These are phyloP conservation scores for Claviceps quebecensis DNA, from an alignment of 2,329 filamentous ascomycete genomes.

Conservation along the genomic window DNA sequence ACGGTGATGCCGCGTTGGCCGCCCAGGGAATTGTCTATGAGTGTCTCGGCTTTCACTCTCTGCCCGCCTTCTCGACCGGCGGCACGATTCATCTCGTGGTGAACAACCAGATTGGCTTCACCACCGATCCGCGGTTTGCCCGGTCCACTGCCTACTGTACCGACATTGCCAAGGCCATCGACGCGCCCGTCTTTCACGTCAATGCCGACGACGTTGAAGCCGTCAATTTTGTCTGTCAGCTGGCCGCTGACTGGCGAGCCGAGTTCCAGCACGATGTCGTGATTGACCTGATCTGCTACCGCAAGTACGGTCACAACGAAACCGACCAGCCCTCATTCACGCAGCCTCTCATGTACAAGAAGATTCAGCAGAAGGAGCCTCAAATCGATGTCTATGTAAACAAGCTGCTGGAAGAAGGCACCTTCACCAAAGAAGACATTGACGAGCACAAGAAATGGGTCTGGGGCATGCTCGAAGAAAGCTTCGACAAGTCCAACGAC, in stretches of 20 bases:
- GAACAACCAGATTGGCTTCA: constrained; percentile 99
- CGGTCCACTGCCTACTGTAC: constrained; percentile 98
- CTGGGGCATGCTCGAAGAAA: constrained; percentile 97
- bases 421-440: constrained; percentile 93
- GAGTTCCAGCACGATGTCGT: constrained; percentile 98
- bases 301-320: constrained; percentile 98
- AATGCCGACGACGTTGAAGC: constrained; percentile 98
- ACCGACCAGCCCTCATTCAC: constrained; percentile 99
- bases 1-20: constrained; percentile 94
- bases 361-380: constrained; percentile 69
- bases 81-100: constrained; percentile 95
- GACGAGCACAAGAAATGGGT: constrained; percentile 99
- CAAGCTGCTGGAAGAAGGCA: constrained; percentile 80
- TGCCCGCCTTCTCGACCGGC: constrained; percentile 92
- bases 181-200: constrained; percentile 97
- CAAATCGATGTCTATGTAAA: constrained; percentile 86
- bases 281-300: constrained; percentile 96
- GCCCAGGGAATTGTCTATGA: constrained; percentile 97
- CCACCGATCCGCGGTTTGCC: constrained; percentile 91
- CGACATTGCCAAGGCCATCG: constrained; percentile 97
- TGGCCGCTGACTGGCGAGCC: constrained; percentile 94
- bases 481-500: constrained; percentile 92
- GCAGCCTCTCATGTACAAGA: constrained; percentile 99
- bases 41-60: constrained; percentile 91
- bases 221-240: constrained; percentile 94